A percentile compares a stretch with the other conserved stretches of the same genome.
These are phyloP conservation scores for Aspergillus fumigatiaffinis DNA, from an alignment of 2,329 filamentous ascomycete species.

Conservation along the genomic window DNA sequence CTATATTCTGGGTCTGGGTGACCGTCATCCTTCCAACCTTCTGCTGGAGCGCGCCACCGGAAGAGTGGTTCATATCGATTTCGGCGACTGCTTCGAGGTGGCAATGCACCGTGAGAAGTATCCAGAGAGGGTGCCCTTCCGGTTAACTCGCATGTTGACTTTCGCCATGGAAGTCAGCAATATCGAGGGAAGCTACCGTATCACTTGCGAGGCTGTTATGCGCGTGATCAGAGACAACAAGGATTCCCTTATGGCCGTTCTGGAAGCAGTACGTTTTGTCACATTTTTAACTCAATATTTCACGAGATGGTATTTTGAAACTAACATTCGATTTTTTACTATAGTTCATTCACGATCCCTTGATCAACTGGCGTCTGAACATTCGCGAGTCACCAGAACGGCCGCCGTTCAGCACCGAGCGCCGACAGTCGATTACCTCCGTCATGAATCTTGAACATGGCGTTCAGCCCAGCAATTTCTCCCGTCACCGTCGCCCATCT, in stretches of 20 bases:
- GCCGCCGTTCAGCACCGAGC: constrained; percentile 58
- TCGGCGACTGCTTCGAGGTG: constrained; percentile 98
- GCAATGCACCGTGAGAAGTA: constrained; percentile 99
- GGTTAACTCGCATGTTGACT: constrained; percentile 95
- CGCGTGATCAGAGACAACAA: constrained; percentile 94
- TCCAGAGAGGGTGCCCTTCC: constrained; percentile 94
- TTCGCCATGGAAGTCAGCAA: constrained; percentile 99
- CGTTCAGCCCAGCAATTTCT: constrained; percentile 61
- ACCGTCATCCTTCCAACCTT: constrained; percentile 95
- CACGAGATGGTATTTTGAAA: neutral
- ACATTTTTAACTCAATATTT: neutral
- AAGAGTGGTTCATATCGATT: constrained; percentile 98
- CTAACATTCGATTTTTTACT: constrained; percentile 18
- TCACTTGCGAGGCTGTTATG: constrained; percentile 98
- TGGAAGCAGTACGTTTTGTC: constrained; percentile 77
- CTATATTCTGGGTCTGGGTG: constrained; percentile 93
- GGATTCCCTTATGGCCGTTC: constrained; percentile 94
- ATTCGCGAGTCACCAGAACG: constrained; percentile 59
- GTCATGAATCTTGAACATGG: constrained; percentile 48
- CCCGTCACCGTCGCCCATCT: constrained; percentile 62
- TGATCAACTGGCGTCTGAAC: constrained; percentile 90
- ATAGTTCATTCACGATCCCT: constrained; percentile 97
- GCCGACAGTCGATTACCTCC: constrained; percentile 57
- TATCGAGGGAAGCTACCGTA: constrained; percentile 96
- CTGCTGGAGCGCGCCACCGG: constrained; percentile 95